Evolutionary conservation across 176 grass and related monocot genomes (phyloP).

Genomic region (Paspalum vaginatum): DNA sequence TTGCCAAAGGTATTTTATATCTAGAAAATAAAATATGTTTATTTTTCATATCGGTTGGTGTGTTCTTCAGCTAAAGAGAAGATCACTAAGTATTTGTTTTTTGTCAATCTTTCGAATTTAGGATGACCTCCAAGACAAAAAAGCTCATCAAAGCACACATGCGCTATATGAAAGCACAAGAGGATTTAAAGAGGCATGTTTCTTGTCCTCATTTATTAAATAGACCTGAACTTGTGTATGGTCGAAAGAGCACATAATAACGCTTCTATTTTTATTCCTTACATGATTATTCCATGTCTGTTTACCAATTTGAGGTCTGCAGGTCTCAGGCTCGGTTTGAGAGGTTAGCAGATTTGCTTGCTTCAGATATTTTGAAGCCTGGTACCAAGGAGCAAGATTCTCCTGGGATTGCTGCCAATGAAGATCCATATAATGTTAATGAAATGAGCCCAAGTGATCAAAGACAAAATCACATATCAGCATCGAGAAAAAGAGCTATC

Average conservation of each 20-base stretch:
- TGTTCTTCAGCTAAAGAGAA: conserved; percentile 17
- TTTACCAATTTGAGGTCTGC: conserved; percentile 32
- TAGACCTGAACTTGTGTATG: conserved; percentile 6
- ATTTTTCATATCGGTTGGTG: not conserved
- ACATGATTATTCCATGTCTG: not conserved
- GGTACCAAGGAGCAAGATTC: conserved; percentile 63
- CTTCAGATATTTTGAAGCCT: conserved; percentile 60
- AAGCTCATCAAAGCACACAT: conserved; percentile 79
- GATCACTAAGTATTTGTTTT: conserved; percentile 1
- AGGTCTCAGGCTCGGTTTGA: conserved; percentile 80
- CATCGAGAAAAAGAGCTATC: conserved; percentile 52
- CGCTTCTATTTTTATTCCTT: conserved; percentile 13
- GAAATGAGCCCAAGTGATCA: conserved; percentile 65
- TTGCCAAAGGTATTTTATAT: conserved; percentile 64
- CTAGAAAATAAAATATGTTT: conserved; percentile 2
- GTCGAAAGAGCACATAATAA: conserved; percentile 7
- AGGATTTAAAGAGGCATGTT: conserved; percentile 80
- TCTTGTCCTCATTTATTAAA: conserved; percentile 25
- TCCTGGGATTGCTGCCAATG: conserved; percentile 56
- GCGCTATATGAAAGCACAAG: conserved; percentile 69
- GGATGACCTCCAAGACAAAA: conserved; percentile 76
- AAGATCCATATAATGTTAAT: conserved; percentile 51
- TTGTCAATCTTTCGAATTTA: conserved; percentile 35
- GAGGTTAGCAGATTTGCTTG: conserved; percentile 66
- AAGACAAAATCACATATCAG: conserved; percentile 49